Percentiles rank a stretch among this genome's conserved stretches.
phyloP scores from a whole-genome alignment of 177 flowering plant species.

The Vitis hybrid region DNA sequence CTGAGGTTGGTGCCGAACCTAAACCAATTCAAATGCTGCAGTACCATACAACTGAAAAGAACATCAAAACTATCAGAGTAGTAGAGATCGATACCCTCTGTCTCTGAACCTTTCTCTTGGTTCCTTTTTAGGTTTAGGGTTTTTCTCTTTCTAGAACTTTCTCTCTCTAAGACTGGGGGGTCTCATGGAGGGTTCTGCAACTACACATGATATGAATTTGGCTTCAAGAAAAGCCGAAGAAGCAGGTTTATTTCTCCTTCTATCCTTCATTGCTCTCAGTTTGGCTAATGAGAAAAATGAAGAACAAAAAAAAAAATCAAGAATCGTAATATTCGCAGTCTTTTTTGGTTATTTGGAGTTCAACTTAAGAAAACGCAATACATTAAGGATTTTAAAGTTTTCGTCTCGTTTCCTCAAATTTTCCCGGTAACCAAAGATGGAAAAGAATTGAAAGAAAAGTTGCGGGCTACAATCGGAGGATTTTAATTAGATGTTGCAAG shows the following conservation, averaged over 20 bases:
- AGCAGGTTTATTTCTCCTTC: constrained; percentile 44
- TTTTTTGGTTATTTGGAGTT: no score
- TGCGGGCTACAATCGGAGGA: no score
- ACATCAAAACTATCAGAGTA: neutral
- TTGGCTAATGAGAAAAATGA: constrained; percentile 4
- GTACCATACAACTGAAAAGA: neutral
- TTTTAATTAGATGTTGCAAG: no score
- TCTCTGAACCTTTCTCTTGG: neutral
- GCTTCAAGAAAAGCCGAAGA: constrained; percentile 94
- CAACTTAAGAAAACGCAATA: no score
- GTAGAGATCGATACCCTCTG: neutral
- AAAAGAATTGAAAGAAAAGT: no score
- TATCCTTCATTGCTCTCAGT: neutral
- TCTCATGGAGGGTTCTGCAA: constrained; percentile 42
- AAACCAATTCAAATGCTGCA: neutral
- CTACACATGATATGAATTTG: constrained; percentile 52
- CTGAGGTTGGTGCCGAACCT: constrained; percentile 25
- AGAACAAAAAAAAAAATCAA: neutral
- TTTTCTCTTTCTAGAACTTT: neutral
- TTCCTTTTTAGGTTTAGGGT: neutral
- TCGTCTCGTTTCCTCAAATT: no score
- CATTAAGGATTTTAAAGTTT: no score
- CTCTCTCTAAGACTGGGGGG: constrained; percentile 5
- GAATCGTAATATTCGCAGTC: neutral
- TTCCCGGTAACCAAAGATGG: no score